A percentile compares a stretch with the other conserved stretches of the same genome.
phyloP scores from a whole-genome alignment of 2,329 filamentous ascomycete genomes.

The Nothophaeocryptopus gaeumannii region DNA sequence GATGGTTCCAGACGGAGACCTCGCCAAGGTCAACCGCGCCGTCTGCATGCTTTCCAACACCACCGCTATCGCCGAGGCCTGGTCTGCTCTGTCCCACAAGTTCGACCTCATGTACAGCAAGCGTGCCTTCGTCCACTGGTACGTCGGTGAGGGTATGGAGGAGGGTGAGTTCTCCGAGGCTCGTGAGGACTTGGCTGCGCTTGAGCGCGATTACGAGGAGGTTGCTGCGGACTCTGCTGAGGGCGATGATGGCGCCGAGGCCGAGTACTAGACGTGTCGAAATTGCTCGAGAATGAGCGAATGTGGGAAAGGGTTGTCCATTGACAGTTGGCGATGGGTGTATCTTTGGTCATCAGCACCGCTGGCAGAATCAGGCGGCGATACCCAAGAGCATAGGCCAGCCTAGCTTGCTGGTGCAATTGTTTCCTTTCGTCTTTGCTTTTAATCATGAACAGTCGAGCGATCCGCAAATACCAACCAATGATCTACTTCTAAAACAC shows the following conservation, averaged over 20 bases:
- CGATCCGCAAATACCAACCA: slow-evolving; percentile 15
- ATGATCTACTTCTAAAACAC: background rate
- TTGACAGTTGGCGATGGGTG: slow-evolving; percentile 7
- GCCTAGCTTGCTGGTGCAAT: slow-evolving; percentile 12
- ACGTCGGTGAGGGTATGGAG: slow-evolving; percentile 99
- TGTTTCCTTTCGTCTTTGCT: slow-evolving; percentile 15
- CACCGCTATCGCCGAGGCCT: slow-evolving; percentile 96
- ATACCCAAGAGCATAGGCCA: slow-evolving; percentile 12
- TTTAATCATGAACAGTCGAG: slow-evolving; percentile 10
- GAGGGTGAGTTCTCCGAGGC: slow-evolving; percentile 99
- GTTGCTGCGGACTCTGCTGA: slow-evolving; percentile 92
- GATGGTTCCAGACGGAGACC: slow-evolving; percentile 92
- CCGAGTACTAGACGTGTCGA: slow-evolving; percentile 75
- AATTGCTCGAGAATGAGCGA: background rate
- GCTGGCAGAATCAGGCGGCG: slow-evolving; percentile 5
- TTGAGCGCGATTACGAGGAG: slow-evolving; percentile 98
- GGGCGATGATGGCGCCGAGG: slow-evolving; percentile 78
- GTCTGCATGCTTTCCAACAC: slow-evolving; percentile 99
- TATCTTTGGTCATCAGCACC: slow-evolving; percentile 3
- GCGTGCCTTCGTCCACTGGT: slow-evolving; percentile 99
- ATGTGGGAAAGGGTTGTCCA: slow-evolving; percentile 5
- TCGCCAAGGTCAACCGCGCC: slow-evolving; percentile 96
- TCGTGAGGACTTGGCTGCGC: slow-evolving; percentile 93
- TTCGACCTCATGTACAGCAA: slow-evolving; percentile 99
- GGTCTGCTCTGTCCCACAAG: slow-evolving; percentile 93